phyloP scores from a whole-genome alignment of 2,329 filamentous ascomycete genomes.

The Colletotrichum destructivum region DNA sequence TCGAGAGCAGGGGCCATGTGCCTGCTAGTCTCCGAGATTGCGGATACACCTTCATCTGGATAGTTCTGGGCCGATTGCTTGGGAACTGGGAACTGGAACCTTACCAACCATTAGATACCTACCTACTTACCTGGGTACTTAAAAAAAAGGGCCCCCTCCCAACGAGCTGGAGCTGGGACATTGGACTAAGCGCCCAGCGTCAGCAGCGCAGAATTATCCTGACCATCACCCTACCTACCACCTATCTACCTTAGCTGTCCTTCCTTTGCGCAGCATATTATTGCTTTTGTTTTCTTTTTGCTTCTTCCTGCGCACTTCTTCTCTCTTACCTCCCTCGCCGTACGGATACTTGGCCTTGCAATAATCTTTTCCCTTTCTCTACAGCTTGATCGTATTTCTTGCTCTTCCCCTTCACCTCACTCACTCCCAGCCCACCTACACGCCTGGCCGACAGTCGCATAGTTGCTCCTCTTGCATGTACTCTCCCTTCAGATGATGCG shows the following conservation, averaged over 20 bases:
- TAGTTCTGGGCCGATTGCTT: constrained; percentile 10
- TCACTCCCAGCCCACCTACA: neutral
- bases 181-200: constrained; percentile 20
- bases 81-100: constrained; percentile 13
- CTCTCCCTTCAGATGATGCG: constrained; percentile 38
- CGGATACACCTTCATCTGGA: constrained; percentile 28
- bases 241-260: constrained; percentile 17
- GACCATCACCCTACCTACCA: constrained; percentile 36
- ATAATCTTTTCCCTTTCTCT: constrained; percentile 16
- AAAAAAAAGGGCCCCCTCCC: constrained; percentile 1
- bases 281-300: constrained; percentile 18
- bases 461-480: constrained; percentile 28
- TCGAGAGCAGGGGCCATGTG: constrained; percentile 36
- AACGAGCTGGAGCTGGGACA: neutral
- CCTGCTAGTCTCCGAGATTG: constrained; percentile 34
- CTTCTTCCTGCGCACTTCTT: constrained; percentile 12
- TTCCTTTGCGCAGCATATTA: constrained; percentile 8
- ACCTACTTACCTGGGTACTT: neutral
- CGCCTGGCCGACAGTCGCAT: constrained; percentile 18
- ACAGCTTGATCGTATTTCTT: constrained; percentile 18
- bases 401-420: neutral
- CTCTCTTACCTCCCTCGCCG: neutral
- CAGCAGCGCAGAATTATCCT: constrained; percentile 32
- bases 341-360: constrained; percentile 14
- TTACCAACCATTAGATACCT: neutral